Evolutionary conservation across 1,284 basidiomycete genomes (phyloP), one percentile per base, ranked within the genome.

Genomic region (Cutaneotrichosporon daszewskae): DNA sequence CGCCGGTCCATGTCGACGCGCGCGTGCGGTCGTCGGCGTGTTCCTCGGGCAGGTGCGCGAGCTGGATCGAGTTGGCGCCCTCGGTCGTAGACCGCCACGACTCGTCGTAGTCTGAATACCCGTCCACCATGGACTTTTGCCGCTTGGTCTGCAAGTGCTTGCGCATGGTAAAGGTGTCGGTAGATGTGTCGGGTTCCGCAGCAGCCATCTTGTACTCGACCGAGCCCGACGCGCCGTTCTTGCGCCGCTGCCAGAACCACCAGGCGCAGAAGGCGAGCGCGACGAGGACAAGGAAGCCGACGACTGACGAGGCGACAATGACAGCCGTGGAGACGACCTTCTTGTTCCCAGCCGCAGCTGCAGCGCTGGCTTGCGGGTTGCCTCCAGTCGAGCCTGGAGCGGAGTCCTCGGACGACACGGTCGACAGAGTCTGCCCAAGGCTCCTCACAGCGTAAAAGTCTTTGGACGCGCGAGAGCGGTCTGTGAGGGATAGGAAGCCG

Each of bases 401-500:
- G 17, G 28, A 17, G 16, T 18, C 32, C n/a, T 19, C 28, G 3
- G 26, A 12, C 2, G 64, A 68, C 1, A 69, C 62, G 16, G 46
- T 35, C 5, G 51, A 22, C 13, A 69, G 55, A 0, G 65, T 60
- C 42, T 61, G 51, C 40, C 58, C 64, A 14, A 59, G 38, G 2
- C 52, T 49, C 9, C 69, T 62, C 1, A 72, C 69, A 7, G 63
- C 57, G 49, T 69, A 70, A 36, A 72, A 72, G 43, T 72, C 68
- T 35, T 60, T 55, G 0, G 62, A 64, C 0, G 68, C 66, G 0
- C 47, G 37, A 1, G 64, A 60, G 6, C 58, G 55, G 41, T 69
- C 68, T 26, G 62, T 69, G 19, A 70, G 54, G 2, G 67, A 53
- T 2, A 66, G 37, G 20, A 70, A 39, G 16, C 64, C 69, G 17